Evolutionary conservation across 192 early-diverging fungal species (phyloP).

Genomic region (Coemansia sp.): DNA sequence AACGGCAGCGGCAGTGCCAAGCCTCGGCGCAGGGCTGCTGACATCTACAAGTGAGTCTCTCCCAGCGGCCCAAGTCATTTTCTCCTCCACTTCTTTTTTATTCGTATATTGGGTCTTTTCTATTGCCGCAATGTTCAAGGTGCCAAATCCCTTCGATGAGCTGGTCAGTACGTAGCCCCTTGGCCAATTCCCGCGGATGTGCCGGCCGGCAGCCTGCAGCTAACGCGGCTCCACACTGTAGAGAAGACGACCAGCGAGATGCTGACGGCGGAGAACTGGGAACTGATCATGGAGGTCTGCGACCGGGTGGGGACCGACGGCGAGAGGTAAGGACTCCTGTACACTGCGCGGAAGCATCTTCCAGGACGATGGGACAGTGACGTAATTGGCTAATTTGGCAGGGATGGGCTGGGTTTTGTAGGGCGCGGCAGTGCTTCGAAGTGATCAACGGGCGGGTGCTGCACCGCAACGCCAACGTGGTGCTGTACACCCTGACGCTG

Average conservation of each 20-base stretch:
- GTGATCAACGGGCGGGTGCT: conserved; percentile 65
- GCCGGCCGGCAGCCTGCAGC: too few relatives aligned
- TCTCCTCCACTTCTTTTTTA: background rate
- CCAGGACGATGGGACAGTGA: background rate
- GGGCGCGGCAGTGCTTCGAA: conserved; percentile 63
- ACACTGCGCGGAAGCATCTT: too few relatives aligned
- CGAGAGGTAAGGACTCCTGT: conserved; percentile 13
- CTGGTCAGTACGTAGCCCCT: conserved; percentile 39
- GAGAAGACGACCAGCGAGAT: conserved; percentile 86
- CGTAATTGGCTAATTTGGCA: background rate
- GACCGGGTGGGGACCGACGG: conserved; percentile 56
- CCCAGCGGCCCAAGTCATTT: too few relatives aligned
- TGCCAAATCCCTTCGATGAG: conserved; percentile 43
- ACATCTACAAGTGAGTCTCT: conserved; percentile 24
- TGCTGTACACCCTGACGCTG: conserved; percentile 66
- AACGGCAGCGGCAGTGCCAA: background rate
- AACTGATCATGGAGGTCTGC: conserved; percentile 65
- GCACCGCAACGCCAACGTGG: conserved; percentile 77
- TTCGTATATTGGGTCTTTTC: background rate
- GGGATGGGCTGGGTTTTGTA: conserved; percentile 10
- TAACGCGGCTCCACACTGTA: conserved; percentile 22
- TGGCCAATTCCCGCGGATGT: background rate
- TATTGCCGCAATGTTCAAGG: conserved; percentile 38
- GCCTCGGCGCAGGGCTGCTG: conserved; percentile 2
- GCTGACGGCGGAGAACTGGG: conserved; percentile 93